These are phyloP conservation scores for Anacardium occidentale DNA, from an alignment of 345 rosid genomes.

Conservation along the genomic window DNA sequence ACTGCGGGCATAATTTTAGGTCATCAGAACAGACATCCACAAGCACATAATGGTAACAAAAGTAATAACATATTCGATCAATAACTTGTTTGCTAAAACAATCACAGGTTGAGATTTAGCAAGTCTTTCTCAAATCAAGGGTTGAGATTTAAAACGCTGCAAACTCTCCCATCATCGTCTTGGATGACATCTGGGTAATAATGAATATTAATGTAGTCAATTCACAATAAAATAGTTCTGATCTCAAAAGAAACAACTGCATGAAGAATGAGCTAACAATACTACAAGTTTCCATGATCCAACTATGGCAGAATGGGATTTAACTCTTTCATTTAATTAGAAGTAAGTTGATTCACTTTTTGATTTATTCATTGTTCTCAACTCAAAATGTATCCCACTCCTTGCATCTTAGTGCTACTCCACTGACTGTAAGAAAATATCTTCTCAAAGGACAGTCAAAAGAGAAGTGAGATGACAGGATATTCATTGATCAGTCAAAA, in stretches of 20 bases:
- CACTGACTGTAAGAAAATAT: conserved; percentile 15
- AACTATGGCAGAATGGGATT: neutral
- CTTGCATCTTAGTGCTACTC: conserved; percentile 14
- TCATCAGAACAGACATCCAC: too few species aligned
- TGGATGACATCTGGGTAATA: neutral
- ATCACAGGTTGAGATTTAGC: neutral
- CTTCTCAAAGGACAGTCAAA: neutral
- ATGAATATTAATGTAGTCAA: neutral
- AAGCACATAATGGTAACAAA: too few species aligned
- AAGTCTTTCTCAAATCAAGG: neutral
- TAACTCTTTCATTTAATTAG: conserved; percentile 17
- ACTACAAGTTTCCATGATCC: conserved; percentile 6
- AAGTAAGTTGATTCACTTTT: neutral
- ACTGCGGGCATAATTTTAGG: too few species aligned
- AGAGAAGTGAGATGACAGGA: neutral
- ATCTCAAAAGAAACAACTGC: neutral
- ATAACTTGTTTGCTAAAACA: too few species aligned
- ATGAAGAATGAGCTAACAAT: neutral
- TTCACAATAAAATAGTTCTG: neutral
- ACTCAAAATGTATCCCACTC: conserved; percentile 13
- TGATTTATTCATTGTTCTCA: neutral
- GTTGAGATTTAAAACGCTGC: neutral
- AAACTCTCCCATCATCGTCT: neutral
- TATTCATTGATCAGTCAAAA: conserved; percentile 8
- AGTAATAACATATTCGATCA: too few species aligned